phyloP scores from a whole-genome alignment of 1,284 basidiomycete genomes.

The Meira nashicola region DNA sequence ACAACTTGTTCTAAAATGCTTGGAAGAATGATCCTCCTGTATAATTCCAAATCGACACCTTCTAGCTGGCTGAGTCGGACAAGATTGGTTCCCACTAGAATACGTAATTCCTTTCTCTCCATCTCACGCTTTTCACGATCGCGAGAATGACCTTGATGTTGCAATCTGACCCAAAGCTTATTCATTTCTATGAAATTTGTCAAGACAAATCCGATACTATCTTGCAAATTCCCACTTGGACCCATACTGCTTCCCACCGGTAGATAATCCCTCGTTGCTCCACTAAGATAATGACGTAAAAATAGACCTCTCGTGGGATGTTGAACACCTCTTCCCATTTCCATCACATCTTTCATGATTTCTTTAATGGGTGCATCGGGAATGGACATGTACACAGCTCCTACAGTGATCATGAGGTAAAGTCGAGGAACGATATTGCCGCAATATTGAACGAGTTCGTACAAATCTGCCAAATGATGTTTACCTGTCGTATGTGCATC shows the following conservation, averaged over 20 bases:
- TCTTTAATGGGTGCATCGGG: slow-evolving; percentile 52
- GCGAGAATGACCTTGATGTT: slow-evolving; percentile 51
- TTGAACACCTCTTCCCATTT: slow-evolving; percentile 52
- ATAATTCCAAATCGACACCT: slow-evolving; percentile 49
- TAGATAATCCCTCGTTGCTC: slow-evolving; percentile 49
- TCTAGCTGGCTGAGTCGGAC: slow-evolving; percentile 52
- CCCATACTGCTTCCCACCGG: slow-evolving; percentile 46
- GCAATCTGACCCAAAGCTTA: slow-evolving; percentile 52
- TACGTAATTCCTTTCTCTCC: slow-evolving; percentile 46
- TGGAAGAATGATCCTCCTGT: slow-evolving; percentile 45
- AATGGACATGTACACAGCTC: slow-evolving; percentile 52
- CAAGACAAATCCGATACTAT: slow-evolving; percentile 51
- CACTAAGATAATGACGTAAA: slow-evolving; percentile 50
- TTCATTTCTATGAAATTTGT: slow-evolving; percentile 54
- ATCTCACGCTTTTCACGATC: slow-evolving; percentile 51
- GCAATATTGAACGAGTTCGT: slow-evolving; percentile 52
- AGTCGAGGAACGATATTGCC: slow-evolving; percentile 51
- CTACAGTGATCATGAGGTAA: slow-evolving; percentile 53
- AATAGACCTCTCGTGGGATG: slow-evolving; percentile 52
- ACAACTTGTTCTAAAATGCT: slow-evolving; percentile 51
- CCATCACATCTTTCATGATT: slow-evolving; percentile 53
- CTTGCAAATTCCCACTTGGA: slow-evolving; percentile 44
- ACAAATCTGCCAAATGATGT: slow-evolving; percentile 51
- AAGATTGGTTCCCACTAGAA: slow-evolving; percentile 52
- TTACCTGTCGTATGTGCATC: slow-evolving; percentile 48